Evolutionary conservation across 2,329 filamentous ascomycete species (phyloP).

Genomic region (Tolypocladium tundrense): DNA sequence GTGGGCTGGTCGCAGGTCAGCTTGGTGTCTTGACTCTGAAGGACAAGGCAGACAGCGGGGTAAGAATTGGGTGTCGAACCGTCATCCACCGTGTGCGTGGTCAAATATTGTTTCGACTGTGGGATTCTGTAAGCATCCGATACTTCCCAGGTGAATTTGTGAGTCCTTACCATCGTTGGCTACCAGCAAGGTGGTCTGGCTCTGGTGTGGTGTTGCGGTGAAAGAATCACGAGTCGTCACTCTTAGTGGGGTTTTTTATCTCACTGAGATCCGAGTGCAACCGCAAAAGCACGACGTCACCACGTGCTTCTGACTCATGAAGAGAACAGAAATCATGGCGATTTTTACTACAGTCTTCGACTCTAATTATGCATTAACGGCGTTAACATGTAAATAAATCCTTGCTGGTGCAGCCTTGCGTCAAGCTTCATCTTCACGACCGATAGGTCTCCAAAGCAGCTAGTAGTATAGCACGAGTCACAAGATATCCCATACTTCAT

Average conservation of each 20-base stretch:
- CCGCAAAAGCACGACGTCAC: neutral
- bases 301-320: neutral
- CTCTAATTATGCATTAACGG: neutral
- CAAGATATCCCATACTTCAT: neutral
- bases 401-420: neutral
- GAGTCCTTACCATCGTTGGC: neutral
- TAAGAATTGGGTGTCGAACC: conserved; percentile 38
- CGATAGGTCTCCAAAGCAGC: too few species aligned
- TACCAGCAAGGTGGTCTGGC: neutral
- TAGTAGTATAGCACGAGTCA: neutral
- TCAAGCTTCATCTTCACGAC: neutral
- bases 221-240: neutral
- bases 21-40: neutral
- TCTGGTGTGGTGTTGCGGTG: neutral
- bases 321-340: too few species aligned
- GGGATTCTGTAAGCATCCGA: neutral
- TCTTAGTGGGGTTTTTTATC: neutral
- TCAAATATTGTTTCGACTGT: conserved; percentile 97
- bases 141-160: neutral
- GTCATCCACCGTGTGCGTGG: conserved; percentile 80
- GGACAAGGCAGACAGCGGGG: conserved; percentile 12
- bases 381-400: neutral
- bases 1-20: conserved; percentile 48
- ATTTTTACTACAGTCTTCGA: neutral
- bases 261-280: neutral